A percentile compares a stretch with the other conserved stretches of the same genome.
Conservation (phyloP, 805 yeast genomes). For the Clavispora phyllophila region DNA sequence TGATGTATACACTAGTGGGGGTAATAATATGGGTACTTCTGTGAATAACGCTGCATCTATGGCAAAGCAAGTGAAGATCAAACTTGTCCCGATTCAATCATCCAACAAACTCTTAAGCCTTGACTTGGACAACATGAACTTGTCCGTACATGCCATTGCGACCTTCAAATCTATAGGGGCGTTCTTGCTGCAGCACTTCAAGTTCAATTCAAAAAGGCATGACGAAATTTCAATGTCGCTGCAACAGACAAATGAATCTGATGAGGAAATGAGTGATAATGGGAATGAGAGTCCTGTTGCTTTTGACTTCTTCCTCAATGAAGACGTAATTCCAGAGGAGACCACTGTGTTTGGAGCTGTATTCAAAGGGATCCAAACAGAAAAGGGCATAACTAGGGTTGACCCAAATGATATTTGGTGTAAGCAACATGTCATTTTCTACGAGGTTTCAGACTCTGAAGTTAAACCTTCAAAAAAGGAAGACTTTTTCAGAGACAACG, state of each 20-base stretch:
- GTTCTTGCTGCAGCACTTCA: constrained; percentile 40
- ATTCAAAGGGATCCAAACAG: constrained; percentile 43
- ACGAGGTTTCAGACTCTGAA: constrained; percentile 16
- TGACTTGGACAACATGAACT: constrained; percentile 26
- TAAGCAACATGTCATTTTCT: constrained; percentile 48
- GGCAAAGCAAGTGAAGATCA: constrained; percentile 66
- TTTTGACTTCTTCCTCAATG: constrained; percentile 56
- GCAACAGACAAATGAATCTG: neutral
- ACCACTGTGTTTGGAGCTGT: constrained; percentile 77
- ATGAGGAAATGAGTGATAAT: neutral
- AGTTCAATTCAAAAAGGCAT: constrained; percentile 13
- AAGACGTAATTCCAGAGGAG: constrained; percentile 53
- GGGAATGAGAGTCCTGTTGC: constrained; percentile 10
- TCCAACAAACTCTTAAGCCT: too few species aligned
- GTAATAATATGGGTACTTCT: constrained; percentile 6
- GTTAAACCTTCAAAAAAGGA: neutral
- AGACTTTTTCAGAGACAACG: constrained; percentile 12
- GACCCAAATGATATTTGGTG: constrained; percentile 55
- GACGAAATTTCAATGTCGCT: neutral
- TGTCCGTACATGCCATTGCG: constrained; percentile 57
- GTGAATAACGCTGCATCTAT: constrained; percentile 49
- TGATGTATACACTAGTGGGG: constrained; percentile 52
- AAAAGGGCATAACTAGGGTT: constrained; percentile 31
- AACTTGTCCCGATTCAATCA: constrained; percentile 27
- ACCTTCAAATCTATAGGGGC: constrained; percentile 49